phyloP scores from a whole-genome alignment of 768 basidiomycete species.

The Termitomyces sp. region DNA sequence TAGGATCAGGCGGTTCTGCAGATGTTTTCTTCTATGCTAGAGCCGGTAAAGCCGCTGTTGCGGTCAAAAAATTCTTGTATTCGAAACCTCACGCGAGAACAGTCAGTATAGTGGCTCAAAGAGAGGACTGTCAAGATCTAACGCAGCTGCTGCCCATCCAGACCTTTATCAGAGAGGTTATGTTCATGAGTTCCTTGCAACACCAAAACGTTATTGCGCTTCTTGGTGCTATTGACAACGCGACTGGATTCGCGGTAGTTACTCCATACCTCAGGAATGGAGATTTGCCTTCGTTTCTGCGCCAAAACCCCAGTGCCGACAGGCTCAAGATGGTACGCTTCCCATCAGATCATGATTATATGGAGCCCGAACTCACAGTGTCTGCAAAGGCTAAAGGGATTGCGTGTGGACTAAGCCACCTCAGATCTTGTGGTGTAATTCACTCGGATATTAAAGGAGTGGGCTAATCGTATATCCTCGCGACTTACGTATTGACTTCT shows the following conservation, averaged over 20 bases:
- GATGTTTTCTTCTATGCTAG: neutral
- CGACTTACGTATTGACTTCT: neutral
- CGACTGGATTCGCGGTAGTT: neutral
- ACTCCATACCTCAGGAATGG: slow-evolving; percentile 6
- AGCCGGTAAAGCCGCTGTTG: neutral
- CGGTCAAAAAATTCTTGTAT: neutral
- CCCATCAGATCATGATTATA: neutral
- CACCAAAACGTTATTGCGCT: slow-evolving; percentile 5
- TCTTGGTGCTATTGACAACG: neutral
- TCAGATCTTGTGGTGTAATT: slow-evolving; percentile 2
- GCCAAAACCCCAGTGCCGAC: neutral
- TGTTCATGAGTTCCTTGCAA: neutral
- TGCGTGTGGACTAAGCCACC: slow-evolving; percentile 2
- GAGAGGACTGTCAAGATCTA: neutral
- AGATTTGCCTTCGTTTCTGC: neutral
- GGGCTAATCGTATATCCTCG: neutral
- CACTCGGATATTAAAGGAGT: slow-evolving; percentile 11
- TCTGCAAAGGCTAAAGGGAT: neutral
- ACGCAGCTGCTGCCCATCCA: neutral
- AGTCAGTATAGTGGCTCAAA: neutral
- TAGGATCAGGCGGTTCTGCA: neutral
- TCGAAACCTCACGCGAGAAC: neutral
- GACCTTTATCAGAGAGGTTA: slow-evolving; percentile 2
- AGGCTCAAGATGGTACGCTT: slow-evolving; percentile 1
- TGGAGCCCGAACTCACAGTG: neutral